These are phyloP conservation scores for Heimioporus sp. DNA, from an alignment of 768 basidiomycete genomes.

Conservation along the genomic window DNA sequence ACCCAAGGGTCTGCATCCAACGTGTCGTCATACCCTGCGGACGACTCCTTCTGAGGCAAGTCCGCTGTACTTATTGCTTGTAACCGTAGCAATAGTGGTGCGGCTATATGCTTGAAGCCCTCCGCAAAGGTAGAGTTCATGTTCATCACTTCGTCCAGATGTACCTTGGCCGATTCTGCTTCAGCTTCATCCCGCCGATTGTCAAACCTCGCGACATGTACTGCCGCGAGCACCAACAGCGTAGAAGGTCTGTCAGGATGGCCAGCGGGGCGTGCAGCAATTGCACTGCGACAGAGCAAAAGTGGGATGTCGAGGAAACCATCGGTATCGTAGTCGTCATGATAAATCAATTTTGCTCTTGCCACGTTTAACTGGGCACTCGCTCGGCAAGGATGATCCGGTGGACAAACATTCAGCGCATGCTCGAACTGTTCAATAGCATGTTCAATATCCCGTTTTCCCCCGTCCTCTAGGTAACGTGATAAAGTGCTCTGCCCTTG, in stretches of 20 bases:
- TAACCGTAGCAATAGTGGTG: too few relatives aligned
- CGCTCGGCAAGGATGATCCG: conserved; percentile 1
- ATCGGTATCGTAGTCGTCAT: not conserved
- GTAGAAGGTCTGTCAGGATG: not conserved
- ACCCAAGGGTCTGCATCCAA: not conserved
- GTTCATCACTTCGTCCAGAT: not conserved
- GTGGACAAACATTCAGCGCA: conserved; percentile 1
- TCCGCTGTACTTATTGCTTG: too few relatives aligned
- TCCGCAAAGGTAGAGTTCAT: too few relatives aligned
- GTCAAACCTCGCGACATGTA: not conserved
- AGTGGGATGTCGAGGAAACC: not conserved
- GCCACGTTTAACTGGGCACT: conserved; percentile 3
- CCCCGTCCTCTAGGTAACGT: not conserved
- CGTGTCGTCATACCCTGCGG: too few relatives aligned
- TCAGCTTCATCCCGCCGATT: not conserved
- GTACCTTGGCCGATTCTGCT: not conserved
- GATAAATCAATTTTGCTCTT: not conserved
- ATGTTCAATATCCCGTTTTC: not conserved
- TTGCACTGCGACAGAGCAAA: not conserved
- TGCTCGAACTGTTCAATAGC: not conserved
- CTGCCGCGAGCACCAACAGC: not conserved
- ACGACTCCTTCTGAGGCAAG: too few relatives aligned
- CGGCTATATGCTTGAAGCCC: too few relatives aligned
- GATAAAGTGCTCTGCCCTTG: not conserved
- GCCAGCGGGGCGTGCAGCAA: not conserved